Evolutionary conservation across 305 asterid species (phyloP).

Genomic region (Ajuga reptans): DNA sequence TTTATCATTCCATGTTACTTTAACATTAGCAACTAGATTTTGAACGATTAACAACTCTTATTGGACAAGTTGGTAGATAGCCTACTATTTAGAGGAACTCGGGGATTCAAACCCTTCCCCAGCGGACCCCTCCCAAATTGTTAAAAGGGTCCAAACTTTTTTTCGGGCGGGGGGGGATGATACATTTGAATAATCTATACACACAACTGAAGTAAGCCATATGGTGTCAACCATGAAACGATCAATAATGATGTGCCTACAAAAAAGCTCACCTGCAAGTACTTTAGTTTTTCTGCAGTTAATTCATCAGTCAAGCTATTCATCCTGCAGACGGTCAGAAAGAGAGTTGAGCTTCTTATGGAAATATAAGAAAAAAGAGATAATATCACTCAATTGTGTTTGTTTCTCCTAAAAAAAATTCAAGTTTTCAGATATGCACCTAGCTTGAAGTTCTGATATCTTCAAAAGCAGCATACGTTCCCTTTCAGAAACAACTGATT

Average conservation of each 20-base stretch:
- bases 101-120: background rate
- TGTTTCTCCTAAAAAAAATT: background rate
- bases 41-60: background rate
- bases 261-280: constrained; percentile 65
- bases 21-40: background rate
- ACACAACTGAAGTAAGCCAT: background rate
- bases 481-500: constrained; percentile 62
- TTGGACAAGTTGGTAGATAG: background rate
- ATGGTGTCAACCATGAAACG: background rate
- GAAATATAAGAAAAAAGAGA: background rate
- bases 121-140: background rate
- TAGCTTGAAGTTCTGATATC: constrained; percentile 85
- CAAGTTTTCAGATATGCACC: constrained; percentile 33
- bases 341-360: constrained; percentile 19
- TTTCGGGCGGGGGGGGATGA: too few relatives aligned
- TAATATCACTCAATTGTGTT: background rate
- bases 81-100: background rate
- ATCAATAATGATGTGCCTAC: background rate
- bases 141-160: background rate
- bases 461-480: constrained; percentile 72
- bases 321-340: constrained; percentile 55
- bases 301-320: constrained; percentile 80
- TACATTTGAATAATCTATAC: background rate
- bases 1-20: background rate
- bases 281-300: constrained; percentile 67